phyloP scores from a whole-genome alignment of 768 basidiomycete genomes.

The Boletellus ananiceps region DNA sequence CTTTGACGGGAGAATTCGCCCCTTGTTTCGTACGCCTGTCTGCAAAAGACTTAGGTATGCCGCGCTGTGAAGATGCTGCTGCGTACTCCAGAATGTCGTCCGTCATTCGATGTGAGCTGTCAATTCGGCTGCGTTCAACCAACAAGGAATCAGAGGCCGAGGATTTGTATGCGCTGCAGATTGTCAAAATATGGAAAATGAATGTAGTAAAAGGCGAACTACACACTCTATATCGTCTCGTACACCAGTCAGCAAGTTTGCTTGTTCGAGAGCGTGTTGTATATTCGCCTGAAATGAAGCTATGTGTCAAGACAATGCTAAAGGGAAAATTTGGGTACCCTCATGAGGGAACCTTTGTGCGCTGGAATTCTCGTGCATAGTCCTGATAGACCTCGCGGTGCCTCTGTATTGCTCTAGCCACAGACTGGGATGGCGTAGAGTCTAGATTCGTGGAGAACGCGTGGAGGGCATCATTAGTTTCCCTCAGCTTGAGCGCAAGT shows the following conservation, averaged over 20 bases:
- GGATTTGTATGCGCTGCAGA: conserved; percentile 79
- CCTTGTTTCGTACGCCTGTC: conserved; percentile 96
- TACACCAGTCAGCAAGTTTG: conserved; percentile 84
- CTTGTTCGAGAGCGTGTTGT: conserved; percentile 77
- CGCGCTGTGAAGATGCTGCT: background rate
- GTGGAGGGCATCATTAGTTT: conserved; percentile 79
- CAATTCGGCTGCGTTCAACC: conserved; percentile 83
- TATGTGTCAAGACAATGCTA: background rate
- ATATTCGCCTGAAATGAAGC: conserved; percentile 61
- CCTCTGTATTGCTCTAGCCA: conserved; percentile 84
- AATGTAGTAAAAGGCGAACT: background rate
- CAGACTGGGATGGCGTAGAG: conserved; percentile 65
- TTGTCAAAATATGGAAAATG: background rate
- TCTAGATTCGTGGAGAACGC: conserved; percentile 63
- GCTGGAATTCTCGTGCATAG: conserved; percentile 74
- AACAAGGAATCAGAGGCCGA: conserved; percentile 83
- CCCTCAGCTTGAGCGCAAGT: conserved; percentile 58
- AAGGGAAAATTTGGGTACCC: background rate
- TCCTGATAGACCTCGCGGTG: conserved; percentile 90
- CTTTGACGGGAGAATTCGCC: conserved; percentile 88
- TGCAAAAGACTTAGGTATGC: conserved; percentile 28
- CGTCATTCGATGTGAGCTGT: conserved; percentile 91
- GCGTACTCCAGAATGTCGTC: conserved; percentile 85
- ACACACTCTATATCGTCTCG: conserved; percentile 93
- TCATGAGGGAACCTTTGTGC: conserved; percentile 65